Conservation (phyloP, 495 filamentous ascomycete genomes). For the Neurospora sp. region DNA sequence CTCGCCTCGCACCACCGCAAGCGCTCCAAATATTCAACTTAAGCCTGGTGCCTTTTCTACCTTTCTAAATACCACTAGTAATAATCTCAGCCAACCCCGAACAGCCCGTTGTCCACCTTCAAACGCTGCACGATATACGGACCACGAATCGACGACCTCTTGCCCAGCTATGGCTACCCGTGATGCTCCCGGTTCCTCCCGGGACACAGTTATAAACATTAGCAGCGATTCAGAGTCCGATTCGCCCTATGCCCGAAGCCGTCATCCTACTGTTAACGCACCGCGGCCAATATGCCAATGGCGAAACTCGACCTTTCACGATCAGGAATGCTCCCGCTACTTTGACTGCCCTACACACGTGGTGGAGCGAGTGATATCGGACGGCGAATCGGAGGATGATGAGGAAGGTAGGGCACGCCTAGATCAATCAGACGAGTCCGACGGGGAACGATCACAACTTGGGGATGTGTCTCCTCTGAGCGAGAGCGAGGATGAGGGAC, state of each 20-base stretch:
- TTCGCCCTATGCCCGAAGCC: neutral
- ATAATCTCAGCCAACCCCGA: neutral
- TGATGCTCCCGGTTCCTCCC: conserved; percentile 5
- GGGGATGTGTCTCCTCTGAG: conserved; percentile 9
- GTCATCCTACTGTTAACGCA: neutral
- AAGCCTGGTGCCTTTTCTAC: neutral
- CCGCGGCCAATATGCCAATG: conserved; percentile 17
- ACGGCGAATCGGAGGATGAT: conserved; percentile 4
- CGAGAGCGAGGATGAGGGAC: conserved; percentile 1
- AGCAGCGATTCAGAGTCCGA: conserved; percentile 7
- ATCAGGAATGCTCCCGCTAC: conserved; percentile 33
- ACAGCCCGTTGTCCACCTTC: neutral
- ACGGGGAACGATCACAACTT: neutral
- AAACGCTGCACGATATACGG: neutral
- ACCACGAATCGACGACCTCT: neutral
- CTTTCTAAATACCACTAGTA: neutral
- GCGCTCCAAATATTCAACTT: neutral
- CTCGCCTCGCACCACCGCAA: neutral
- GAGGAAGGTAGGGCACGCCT: neutral
- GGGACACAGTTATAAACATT: conserved; percentile 3
- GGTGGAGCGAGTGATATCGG: conserved; percentile 18
- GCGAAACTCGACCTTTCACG: conserved; percentile 23
- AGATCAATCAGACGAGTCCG: conserved; percentile 1
- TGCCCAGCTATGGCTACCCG: conserved; percentile 15
- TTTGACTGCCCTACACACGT: conserved; percentile 35